Percentiles rank a stretch among this genome's conserved stretches.
phyloP scores from a whole-genome alignment of 495 filamentous ascomycete species.

The Penicillium macrosclerotiorum region DNA sequence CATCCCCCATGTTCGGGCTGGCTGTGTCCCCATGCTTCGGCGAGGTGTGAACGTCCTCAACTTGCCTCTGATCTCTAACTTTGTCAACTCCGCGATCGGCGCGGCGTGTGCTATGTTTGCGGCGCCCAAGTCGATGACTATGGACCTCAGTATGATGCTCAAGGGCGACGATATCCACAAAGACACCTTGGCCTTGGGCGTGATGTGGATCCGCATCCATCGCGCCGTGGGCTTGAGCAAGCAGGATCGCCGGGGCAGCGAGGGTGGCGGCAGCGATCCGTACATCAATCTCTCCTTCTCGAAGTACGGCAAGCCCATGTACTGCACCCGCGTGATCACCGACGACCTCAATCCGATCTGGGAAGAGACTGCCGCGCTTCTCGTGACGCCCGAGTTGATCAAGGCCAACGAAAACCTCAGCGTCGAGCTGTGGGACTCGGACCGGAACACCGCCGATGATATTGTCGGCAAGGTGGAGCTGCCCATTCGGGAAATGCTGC shows the following conservation, averaged over 20 bases:
- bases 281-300: conserved; percentile 76
- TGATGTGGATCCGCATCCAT: conserved; percentile 90
- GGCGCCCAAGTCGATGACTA: conserved; percentile 91
- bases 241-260: conserved; percentile 78
- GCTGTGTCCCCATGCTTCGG: conserved; percentile 89
- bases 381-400: conserved; percentile 83
- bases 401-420: conserved; percentile 90
- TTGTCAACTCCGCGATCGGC: conserved; percentile 94
- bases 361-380: conserved; percentile 82
- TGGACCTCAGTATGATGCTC: conserved; percentile 87
- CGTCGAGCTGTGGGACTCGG: conserved; percentile 94
- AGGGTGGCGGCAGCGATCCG: conserved; percentile 89
- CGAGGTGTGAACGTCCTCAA: conserved; percentile 90
- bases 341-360: conserved; percentile 94
- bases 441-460: conserved; percentile 84
- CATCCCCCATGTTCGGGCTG: conserved; percentile 80
- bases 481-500: conserved; percentile 89
- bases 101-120: conserved; percentile 87
- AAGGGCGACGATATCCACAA: conserved; percentile 88
- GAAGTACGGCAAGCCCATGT: conserved; percentile 97
- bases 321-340: conserved; percentile 91
- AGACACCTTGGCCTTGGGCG: conserved; percentile 77
- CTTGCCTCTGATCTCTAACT: conserved; percentile 88
- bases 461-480: conserved; percentile 92
- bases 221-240: conserved; percentile 84